Evolutionary conservation across 495 filamentous ascomycete species (phyloP).

Genomic region (Barbatosphaeria neglecta): DNA sequence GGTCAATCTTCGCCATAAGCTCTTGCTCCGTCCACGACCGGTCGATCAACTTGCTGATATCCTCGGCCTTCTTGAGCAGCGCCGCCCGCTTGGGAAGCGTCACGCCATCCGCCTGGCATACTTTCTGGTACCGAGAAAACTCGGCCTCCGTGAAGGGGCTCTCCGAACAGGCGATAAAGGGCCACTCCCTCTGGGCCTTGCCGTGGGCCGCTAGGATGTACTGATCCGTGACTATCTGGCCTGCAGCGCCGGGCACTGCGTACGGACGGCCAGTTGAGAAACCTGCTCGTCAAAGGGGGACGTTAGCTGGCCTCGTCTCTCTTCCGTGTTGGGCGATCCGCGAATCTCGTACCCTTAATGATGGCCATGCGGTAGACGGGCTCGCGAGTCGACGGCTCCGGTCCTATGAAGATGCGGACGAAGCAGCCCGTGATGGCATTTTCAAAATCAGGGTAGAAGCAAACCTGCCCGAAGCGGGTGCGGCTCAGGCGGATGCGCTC

Average conservation of each 20-base stretch:
- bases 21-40: constrained; percentile 71
- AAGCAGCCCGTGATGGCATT: constrained; percentile 68
- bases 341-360: constrained; percentile 73
- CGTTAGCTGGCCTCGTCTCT: background rate
- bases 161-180: constrained; percentile 76
- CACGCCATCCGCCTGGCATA: constrained; percentile 57
- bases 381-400: constrained; percentile 51
- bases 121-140: constrained; percentile 70
- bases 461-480: constrained; percentile 68
- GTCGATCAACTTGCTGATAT: constrained; percentile 69
- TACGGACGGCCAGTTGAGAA: constrained; percentile 73
- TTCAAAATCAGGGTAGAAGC: constrained; percentile 83
- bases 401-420: constrained; percentile 66
- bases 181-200: constrained; percentile 63
- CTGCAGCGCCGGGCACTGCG: constrained; percentile 55
- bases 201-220: constrained; percentile 67
- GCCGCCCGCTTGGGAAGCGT: constrained; percentile 55
- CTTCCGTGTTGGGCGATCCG: too few relatives aligned
- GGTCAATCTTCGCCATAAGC: constrained; percentile 61
- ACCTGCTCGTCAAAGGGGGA: constrained; percentile 29
- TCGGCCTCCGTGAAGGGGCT: constrained; percentile 63
- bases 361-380: constrained; percentile 75
- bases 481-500: constrained; percentile 74
- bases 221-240: constrained; percentile 64
- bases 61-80: constrained; percentile 58